Conservation (phyloP, 495 filamentous ascomycete genomes). For the Pyrenula aspistea region DNA sequence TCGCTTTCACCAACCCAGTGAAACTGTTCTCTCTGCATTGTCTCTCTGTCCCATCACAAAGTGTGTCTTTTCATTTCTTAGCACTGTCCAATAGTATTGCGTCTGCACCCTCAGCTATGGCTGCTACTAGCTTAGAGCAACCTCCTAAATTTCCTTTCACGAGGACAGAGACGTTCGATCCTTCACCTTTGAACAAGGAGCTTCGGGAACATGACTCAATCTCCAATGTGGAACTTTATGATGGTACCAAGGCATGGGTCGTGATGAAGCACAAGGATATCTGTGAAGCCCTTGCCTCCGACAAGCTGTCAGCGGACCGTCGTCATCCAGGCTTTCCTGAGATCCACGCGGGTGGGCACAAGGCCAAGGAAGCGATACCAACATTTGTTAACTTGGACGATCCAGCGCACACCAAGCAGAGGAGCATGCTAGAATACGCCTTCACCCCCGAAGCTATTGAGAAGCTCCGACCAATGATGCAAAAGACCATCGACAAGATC, state of each 20-base stretch:
- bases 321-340: conserved; percentile 31
- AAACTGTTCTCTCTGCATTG: too few species aligned
- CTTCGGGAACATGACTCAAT: conserved; percentile 26
- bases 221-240: conserved; percentile 29
- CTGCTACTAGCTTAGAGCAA: too few species aligned
- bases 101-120: too few species aligned
- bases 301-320: conserved; percentile 15
- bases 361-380: conserved; percentile 26
- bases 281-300: conserved; percentile 20
- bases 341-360: conserved; percentile 23
- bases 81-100: too few species aligned
- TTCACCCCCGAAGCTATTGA: conserved; percentile 25
- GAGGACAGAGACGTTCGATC: conserved; percentile 23
- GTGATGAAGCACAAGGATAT: conserved; percentile 33
- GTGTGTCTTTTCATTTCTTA: too few species aligned
- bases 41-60: too few species aligned
- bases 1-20: too few species aligned
- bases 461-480: conserved; percentile 25
- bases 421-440: conserved; percentile 28
- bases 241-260: conserved; percentile 29
- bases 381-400: conserved; percentile 39
- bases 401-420: conserved; percentile 28
- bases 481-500: conserved; percentile 26
- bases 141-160: conserved; percentile 29
- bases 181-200: conserved; percentile 25